These are phyloP conservation scores for Cordyceps militaris DNA, from an alignment of 2,329 filamentous ascomycete genomes.

Conservation along the genomic window DNA sequence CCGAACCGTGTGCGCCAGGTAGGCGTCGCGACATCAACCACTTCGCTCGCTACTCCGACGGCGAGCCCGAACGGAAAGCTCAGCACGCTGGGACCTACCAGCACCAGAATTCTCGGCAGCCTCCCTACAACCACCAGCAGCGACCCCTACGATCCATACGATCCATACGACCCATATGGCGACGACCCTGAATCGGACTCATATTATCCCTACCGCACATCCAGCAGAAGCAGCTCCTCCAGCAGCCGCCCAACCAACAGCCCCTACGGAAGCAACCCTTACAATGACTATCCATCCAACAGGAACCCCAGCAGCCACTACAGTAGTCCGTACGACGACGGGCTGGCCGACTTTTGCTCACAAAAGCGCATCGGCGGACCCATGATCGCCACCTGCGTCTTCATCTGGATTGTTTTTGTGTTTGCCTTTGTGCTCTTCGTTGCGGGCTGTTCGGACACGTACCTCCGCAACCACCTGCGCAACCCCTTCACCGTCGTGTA, in stretches of 20 bases:
- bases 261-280: background rate
- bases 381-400: slow-evolving; percentile 6
- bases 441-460: slow-evolving; percentile 9
- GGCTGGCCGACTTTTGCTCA: background rate
- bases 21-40: background rate
- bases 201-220: background rate
- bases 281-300: background rate
- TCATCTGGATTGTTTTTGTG: slow-evolving; percentile 5
- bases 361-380: background rate
- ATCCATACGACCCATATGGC: background rate
- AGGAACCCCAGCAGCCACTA: background rate
- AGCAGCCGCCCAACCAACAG: background rate
- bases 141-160: background rate
- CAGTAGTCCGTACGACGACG: background rate
- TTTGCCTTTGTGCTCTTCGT: slow-evolving; percentile 5
- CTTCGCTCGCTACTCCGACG: background rate
- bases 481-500: slow-evolving; percentile 6
- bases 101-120: background rate
- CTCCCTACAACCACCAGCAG: background rate
- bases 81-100: background rate
- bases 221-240: background rate
- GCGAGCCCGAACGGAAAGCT: background rate
- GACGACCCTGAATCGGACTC: background rate
- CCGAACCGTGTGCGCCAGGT: background rate
- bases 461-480: slow-evolving; percentile 12